Base-by-base conservation (phyloP, 805 yeast genomes). In the Candida patagonica region DNA sequence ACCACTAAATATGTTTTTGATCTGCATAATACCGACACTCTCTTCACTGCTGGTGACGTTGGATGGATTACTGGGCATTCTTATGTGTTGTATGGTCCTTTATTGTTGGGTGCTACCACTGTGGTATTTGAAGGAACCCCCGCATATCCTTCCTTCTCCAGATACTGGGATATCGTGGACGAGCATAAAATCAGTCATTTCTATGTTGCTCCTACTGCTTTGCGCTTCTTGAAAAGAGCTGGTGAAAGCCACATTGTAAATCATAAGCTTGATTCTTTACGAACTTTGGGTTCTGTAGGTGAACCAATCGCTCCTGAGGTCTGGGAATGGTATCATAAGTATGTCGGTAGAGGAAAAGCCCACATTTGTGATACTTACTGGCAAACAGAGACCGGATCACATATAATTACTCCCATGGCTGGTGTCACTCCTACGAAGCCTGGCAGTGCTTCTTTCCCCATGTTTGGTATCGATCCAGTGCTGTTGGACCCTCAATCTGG, bases 21-120 rank as follows among this genome's bases (percentile, higher is more conserved):
- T 61, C 76, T 92, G 36, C 95, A 86, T 57, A 77, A 77, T 43
- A 81, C 79, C 46, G 97, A 89, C 62, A 72, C 81, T 32, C 63
- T 89, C 46, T 89, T 89, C 69, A 88, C 97, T 31, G 96, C 97
- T 26, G 97, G 97, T 57, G 97, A 92, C 61, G 85, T 92, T 42
- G 97, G 98, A 57, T 89, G 98, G 97, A 92, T 92, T 60, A 92
- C 97, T 12, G 97, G 97, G 52, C 97, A 92, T 63, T 83, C 96
- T 10, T 89, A 89, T 59, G 94, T 86, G 30, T 74, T 89, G 34
- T 92, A 89, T 57, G 97, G 97, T 44, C 97, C 97, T 29, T 73
- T 89, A 51, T 65, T 77, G 21, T 60, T 78, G 19, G 97, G 97
- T 64, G 83, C 88, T 37, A 79, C 96, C 32, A 78, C 96, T 6